Percentiles rank a stretch among this genome's conserved stretches.
These are phyloP conservation scores for Arabidopsis arenosa DNA, from an alignment of 345 rosid species.

Conservation along the genomic window DNA sequence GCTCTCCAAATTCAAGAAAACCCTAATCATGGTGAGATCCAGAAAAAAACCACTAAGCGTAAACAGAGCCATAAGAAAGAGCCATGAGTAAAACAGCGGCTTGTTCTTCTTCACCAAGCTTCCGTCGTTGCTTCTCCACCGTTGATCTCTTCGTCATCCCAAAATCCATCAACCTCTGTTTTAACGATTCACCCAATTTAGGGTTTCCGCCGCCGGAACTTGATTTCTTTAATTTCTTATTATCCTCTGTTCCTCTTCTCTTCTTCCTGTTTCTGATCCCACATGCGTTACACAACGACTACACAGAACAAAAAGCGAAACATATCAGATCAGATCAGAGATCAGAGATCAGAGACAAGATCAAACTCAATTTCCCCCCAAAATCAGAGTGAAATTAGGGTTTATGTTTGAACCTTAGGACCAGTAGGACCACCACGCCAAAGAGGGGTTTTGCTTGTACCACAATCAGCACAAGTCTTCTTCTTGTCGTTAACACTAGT, in stretches of 20 bases:
- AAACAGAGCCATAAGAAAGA: slow-evolving; percentile 75
- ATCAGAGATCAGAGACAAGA: neutral
- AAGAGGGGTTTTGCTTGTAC: slow-evolving; percentile 74
- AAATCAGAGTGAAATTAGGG: neutral
- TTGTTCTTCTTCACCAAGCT: slow-evolving; percentile 78
- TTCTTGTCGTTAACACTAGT: slow-evolving; percentile 29
- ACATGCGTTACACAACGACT: slow-evolving; percentile 91
- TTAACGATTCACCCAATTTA: slow-evolving; percentile 31
- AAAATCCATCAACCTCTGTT: slow-evolving; percentile 37
- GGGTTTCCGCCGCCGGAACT: slow-evolving; percentile 25
- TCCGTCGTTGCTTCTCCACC: slow-evolving; percentile 59
- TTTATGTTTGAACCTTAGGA: slow-evolving; percentile 57
- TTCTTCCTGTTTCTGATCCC: slow-evolving; percentile 81
- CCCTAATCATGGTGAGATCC: slow-evolving; percentile 21
- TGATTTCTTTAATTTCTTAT: slow-evolving; percentile 55
- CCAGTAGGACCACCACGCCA: slow-evolving; percentile 93
- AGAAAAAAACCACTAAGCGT: slow-evolving; percentile 40
- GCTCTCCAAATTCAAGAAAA: neutral
- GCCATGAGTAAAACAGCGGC: slow-evolving; percentile 92
- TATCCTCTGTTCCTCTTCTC: slow-evolving; percentile 52
- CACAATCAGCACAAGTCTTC: slow-evolving; percentile 69
- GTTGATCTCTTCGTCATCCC: slow-evolving; percentile 54
- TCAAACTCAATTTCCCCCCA: neutral
- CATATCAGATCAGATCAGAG: slow-evolving; percentile 7
- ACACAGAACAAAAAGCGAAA: neutral